Evolutionary conservation across 2,329 filamentous ascomycete genomes (phyloP), one percentile per base, ranked within the genome.

Genomic region (Arthrobotrys entomopaga): DNA sequence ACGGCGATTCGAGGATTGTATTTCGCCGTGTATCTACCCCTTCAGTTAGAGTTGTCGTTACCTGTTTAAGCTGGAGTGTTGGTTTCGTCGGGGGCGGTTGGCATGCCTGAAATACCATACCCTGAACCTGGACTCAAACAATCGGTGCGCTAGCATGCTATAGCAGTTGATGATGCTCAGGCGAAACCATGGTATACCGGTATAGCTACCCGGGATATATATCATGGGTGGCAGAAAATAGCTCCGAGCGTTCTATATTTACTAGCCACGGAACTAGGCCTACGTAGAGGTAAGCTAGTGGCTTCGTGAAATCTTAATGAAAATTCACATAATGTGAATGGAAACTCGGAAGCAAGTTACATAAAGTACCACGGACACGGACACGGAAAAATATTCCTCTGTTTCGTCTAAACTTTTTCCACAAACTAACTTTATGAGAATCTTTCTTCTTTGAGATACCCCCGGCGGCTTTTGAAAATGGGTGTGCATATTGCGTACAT

Each of bases 1-100:
- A 38, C 42, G 24, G 26, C 42, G 40, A 73, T 66, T 73, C 61
- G 61, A 73, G 69, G 69, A 66, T 24, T n/a, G 50, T 66, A 73
- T 73, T 73, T 73, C 57, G 29, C 69, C 69, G 69, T 60, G 22
- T n/a, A 7, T 19, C 29, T 46, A 4, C 29, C 29, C 10, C 6
- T 34, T 34, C 6, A 34, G 10, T 2, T 34, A 10, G 10, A 34
- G 29, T 34, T 34, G 29, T 10, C 7, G 29, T 34, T 34, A 10
- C 29, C 1, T 34, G 29, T 34, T 34, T 34, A 34, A 34, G 29
- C 2, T 34, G 7, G 29, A 34, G 29, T 6, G 10, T 3, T 26
- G 24, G 29, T 34, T 8, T 34, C 29, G 10, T 34, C 29, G 29
- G 29, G 29, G 29, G 29, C 29, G 29, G 6, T 5, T 34, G 29